Evolutionary conservation across 176 grass and related monocot genomes (phyloP), one percentile per base, ranked within the genome.

Genomic region (Eragrostis nindensis): DNA sequence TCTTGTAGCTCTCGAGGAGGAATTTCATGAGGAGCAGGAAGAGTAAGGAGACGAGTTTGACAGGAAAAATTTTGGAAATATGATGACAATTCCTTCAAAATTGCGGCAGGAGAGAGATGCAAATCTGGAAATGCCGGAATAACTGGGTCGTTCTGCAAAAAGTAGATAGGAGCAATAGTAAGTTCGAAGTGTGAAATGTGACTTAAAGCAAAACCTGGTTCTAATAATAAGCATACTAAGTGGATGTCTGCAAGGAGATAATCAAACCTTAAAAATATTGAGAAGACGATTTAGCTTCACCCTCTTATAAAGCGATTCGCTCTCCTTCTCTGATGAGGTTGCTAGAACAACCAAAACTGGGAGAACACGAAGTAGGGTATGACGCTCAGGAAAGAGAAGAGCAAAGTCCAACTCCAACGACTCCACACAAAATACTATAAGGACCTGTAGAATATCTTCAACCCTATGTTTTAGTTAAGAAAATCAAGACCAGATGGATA

Each of bases 91-190:
- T 98, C 95, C 71, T 98, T 98, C 78, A 98, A 89, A 46, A 98
- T 98, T 79, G 95, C 92, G 76, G 92, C 92, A n/a, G 95, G 95
- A 50, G 95, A 94, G 74, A 98, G 92, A 76, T 98, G 95, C 80
- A 98, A 84, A 91, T 98, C 95, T 83, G 95, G 95, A 98, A 98
- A 98, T 76, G 95, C 95, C 26, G 95, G 95, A 87, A 98, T 94
- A 78, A 98, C 95, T 77, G 90, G 88, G 66, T 98, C 95, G 64
- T 94, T 94, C 95, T 98, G 90, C 61, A 88, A 84, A 84, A 57
- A 39, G 39, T 42, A 62, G 27, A 32, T 21, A 65, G 38, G 26
- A 69, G 10, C 21, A 66, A 64, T 74, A 76, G 40, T 78, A 69
- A 82, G 8, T 54, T 72, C 55, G 67, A 84, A 70, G 64, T 40